phyloP scores from a whole-genome alignment of 129 eudicot genomes.

The Deinandra increscens region DNA sequence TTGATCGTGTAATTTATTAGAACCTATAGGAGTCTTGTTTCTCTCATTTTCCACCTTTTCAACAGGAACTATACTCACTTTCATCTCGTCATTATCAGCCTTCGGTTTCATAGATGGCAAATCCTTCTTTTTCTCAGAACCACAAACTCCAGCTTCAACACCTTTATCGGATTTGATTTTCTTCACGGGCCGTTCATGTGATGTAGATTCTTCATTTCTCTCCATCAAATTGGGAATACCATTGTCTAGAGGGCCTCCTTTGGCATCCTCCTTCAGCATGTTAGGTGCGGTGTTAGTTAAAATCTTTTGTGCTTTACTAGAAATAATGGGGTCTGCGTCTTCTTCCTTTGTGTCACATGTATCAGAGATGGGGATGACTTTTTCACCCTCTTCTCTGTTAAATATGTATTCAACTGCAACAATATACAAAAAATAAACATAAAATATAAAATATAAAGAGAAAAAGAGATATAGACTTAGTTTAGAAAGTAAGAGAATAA shows the following conservation, averaged over 20 bases:
- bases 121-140: slow-evolving; percentile 26
- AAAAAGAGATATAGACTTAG: slow-evolving; percentile 14
- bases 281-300: slow-evolving; percentile 23
- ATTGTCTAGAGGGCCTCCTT: slow-evolving; percentile 14
- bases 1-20: slow-evolving; percentile 24
- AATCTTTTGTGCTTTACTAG: slow-evolving; percentile 30
- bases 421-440: slow-evolving; percentile 29
- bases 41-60: slow-evolving; percentile 19
- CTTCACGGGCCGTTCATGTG: slow-evolving; percentile 16
- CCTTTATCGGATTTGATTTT: slow-evolving; percentile 10
- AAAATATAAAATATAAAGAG: slow-evolving; percentile 4
- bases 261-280: slow-evolving; percentile 21
- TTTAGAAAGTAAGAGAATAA: slow-evolving; percentile 1
- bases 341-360: slow-evolving; percentile 36
- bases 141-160: slow-evolving; percentile 23
- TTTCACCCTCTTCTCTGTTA: slow-evolving; percentile 47
- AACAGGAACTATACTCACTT: neutral
- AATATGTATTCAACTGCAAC: slow-evolving; percentile 61
- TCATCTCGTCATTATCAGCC: slow-evolving; percentile 10
- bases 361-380: slow-evolving; percentile 24
- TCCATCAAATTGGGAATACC: slow-evolving; percentile 9
- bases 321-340: slow-evolving; percentile 9
- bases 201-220: slow-evolving; percentile 14
- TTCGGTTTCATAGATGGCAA: slow-evolving; percentile 34
- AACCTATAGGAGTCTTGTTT: slow-evolving; percentile 25